Base-by-base conservation (phyloP, 179 eudicot genomes). In the Pouteria campechiana region DNA sequence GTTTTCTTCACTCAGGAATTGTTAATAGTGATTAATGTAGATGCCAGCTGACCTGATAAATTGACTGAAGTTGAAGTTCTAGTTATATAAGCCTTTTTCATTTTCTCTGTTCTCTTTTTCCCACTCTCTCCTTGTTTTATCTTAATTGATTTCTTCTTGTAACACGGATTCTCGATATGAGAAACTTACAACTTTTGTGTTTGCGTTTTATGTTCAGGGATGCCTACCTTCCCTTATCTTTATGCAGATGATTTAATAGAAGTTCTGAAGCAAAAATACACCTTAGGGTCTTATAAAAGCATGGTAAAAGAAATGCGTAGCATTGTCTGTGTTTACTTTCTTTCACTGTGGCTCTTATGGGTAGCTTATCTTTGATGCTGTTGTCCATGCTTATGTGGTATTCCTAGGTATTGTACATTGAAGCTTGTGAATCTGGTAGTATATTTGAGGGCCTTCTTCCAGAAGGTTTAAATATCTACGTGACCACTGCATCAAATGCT, bases 371-470 rank as follows among this genome's bases (percentile, higher is more conserved):
- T 13, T 19, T n/a, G n/a, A n/a, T n/a, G n/a, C n/a, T n/a, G n/a
- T n/a, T n/a, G n/a, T n/a, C n/a, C n/a, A 14, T 20, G 7, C 20
- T 25, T 5, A 2, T 27, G 5, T 29, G 7, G 3, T 14, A 50
- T 9, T 32, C 51, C 30, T 52, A 88, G 97, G 97, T 84, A 18
- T 57, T 89, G 42, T 89, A 89, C 58, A 50, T 89, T n/a, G 97
- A 89, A 76, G 95, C 97, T 31, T 89, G 97, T 51, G 97, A 89
- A 43, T 67, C 93, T 42, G 97, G 97, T 34, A 89, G 97, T 65
- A 78, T 89, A 10, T 89, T 85, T 55, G 95, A 89, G 39, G 97
- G 97, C 27, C 62, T 89, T 32, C 77, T 85, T 68, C 89, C 97
- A 4, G 48, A 63, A 59, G 86, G 83, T 50, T 48, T 85, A 33